Conservation (phyloP, 129 eudicot species). For the Flaveria ramosissima region DNA sequence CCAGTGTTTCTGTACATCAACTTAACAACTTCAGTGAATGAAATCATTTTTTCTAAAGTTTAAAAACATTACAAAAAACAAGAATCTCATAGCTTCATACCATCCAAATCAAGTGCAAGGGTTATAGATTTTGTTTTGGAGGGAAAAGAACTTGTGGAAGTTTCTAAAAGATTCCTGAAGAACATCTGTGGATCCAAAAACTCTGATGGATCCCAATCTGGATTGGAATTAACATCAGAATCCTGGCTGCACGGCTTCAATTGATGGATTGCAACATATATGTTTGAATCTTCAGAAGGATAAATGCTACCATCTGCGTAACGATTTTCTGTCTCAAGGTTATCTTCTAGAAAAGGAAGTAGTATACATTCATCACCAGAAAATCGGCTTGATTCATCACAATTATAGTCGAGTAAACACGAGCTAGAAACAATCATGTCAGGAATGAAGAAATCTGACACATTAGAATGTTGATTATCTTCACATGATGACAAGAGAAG, state of each 20-base stretch:
- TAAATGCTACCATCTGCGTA: background rate
- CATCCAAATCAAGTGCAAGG: constrained; percentile 92
- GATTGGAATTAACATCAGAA: constrained; percentile 45
- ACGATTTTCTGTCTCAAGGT: constrained; percentile 41
- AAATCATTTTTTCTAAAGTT: background rate
- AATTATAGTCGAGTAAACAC: constrained; percentile 57
- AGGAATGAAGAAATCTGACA: constrained; percentile 71
- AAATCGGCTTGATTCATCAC: constrained; percentile 58
- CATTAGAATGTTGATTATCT: constrained; percentile 67
- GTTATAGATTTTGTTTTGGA: constrained; percentile 63
- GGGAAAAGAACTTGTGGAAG: constrained; percentile 41
- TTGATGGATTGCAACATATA: constrained; percentile 73
- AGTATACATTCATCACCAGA: constrained; percentile 60
- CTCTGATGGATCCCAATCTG: constrained; percentile 66
- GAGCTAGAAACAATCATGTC: constrained; percentile 75
- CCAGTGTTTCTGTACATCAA: constrained; percentile 74
- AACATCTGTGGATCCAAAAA: constrained; percentile 83
- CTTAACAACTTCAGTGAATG: background rate
- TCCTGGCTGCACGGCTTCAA: constrained; percentile 60
- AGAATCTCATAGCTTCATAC: constrained; percentile 37
- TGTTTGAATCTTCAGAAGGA: constrained; percentile 59
- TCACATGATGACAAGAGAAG: constrained; percentile 40
- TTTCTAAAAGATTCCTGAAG: constrained; percentile 60
- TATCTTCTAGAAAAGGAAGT: constrained; percentile 75
- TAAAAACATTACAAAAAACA: background rate